Evolutionary conservation across 2,329 filamentous ascomycete species (phyloP).

Genomic region (Esteya vermicola): DNA sequence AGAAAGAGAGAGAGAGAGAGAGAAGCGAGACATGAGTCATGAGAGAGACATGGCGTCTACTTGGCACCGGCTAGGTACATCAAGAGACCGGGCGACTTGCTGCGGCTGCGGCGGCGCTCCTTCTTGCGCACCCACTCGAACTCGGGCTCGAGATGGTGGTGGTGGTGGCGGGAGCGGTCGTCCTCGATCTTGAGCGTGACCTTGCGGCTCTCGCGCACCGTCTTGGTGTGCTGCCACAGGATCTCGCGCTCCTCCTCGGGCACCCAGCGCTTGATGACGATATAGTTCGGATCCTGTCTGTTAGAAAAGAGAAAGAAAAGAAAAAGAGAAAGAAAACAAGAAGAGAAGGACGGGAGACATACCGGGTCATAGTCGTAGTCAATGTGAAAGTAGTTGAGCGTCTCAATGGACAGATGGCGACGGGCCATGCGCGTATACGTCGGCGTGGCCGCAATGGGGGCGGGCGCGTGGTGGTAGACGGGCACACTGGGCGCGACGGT

Average conservation of each 20-base stretch:
- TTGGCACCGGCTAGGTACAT: slow-evolving; percentile 41
- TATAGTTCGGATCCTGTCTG: slow-evolving; percentile 48
- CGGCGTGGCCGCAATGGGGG: too few species aligned
- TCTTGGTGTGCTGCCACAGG: slow-evolving; percentile 57
- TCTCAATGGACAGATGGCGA: slow-evolving; percentile 47
- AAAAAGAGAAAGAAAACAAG: too few species aligned
- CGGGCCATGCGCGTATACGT: slow-evolving; percentile 52
- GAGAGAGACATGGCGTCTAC: neutral
- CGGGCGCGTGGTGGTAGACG: too few species aligned
- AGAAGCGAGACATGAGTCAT: neutral
- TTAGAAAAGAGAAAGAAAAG: too few species aligned
- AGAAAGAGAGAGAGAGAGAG: neutral
- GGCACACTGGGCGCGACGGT: too few species aligned
- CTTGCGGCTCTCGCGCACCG: slow-evolving; percentile 43
- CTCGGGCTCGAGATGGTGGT: slow-evolving; percentile 23
- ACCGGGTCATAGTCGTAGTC: slow-evolving; percentile 45
- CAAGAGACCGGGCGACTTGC: slow-evolving; percentile 40
- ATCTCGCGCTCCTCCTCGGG: slow-evolving; percentile 56
- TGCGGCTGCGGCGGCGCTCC: slow-evolving; percentile 39
- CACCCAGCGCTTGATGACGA: slow-evolving; percentile 59
- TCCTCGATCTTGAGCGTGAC: slow-evolving; percentile 32
- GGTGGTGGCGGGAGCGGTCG: slow-evolving; percentile 25
- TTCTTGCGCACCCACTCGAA: slow-evolving; percentile 46
- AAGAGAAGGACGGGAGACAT: too few species aligned
- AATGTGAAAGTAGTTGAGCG: slow-evolving; percentile 37